Conservation (phyloP, 805 yeast genomes). For the Starmerella apicola region DNA sequence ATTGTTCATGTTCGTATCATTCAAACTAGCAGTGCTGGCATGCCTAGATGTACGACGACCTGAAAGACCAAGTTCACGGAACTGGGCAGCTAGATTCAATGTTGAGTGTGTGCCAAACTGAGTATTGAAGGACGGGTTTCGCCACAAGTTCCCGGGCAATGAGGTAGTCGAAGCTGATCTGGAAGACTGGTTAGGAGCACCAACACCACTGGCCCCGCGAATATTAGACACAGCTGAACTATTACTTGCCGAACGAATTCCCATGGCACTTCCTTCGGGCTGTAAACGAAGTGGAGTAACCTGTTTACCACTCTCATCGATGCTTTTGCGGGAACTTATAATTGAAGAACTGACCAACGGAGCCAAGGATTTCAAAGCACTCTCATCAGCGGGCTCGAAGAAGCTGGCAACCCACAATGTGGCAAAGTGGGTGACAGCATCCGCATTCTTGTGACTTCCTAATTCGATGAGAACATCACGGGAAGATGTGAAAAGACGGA, state of each 20-base stretch:
- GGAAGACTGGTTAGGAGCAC: not conserved
- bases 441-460: constrained; percentile 39
- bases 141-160: not conserved
- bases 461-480: constrained; percentile 56
- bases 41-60: constrained; percentile 11
- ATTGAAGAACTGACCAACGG: constrained; percentile 3
- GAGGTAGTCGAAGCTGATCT: constrained; percentile 1
- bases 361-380: constrained; percentile 30
- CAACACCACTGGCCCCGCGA: too few species aligned
- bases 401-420: constrained; percentile 71
- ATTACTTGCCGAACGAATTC: too few species aligned
- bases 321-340: constrained; percentile 3
- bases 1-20: not conserved
- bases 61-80: constrained; percentile 12
- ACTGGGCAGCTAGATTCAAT: constrained; percentile 10
- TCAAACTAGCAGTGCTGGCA: not conserved
- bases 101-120: constrained; percentile 6
- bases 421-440: constrained; percentile 34
- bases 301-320: constrained; percentile 1
- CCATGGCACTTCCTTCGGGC: not conserved
- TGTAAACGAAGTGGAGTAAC: not conserved
- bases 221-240: too few species aligned
- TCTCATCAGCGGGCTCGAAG: constrained; percentile 61
- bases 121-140: constrained; percentile 3
- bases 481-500: constrained; percentile 57